phyloP scores from a whole-genome alignment of 768 basidiomycete species.

The Gymnopilus dilepis region DNA sequence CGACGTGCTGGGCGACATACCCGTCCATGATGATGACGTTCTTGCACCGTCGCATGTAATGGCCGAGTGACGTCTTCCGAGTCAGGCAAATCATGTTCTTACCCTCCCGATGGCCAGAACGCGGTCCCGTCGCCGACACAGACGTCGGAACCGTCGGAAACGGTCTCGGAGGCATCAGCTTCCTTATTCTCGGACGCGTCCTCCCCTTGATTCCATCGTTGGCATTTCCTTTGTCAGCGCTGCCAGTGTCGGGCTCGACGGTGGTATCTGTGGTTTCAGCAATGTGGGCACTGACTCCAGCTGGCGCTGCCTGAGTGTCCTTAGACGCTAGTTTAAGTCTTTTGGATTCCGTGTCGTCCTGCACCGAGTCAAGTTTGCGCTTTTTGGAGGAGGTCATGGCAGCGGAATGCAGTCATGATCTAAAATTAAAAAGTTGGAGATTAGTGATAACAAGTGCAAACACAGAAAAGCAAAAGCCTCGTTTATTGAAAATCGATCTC shows the following conservation, averaged over 20 bases:
- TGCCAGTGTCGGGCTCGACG: background rate
- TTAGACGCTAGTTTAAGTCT: conserved; percentile 36
- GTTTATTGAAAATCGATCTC: conserved; percentile 31
- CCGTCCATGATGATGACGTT: conserved; percentile 73
- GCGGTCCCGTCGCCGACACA: conserved; percentile 82
- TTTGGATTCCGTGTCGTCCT: conserved; percentile 30
- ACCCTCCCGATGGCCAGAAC: conserved; percentile 78
- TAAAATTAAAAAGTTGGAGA: conserved; percentile 9
- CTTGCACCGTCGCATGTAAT: conserved; percentile 81
- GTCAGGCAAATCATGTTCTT: conserved; percentile 83
- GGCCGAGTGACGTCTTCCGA: conserved; percentile 72
- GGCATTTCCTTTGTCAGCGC: conserved; percentile 3
- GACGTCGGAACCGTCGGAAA: conserved; percentile 77
- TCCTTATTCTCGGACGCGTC: conserved; percentile 46
- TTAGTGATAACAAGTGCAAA: conserved; percentile 37
- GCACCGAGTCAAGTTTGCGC: conserved; percentile 41
- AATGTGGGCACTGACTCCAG: background rate
- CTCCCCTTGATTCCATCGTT: background rate
- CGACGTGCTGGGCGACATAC: conserved; percentile 40
- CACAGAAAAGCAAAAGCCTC: conserved; percentile 33
- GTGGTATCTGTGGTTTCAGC: background rate
- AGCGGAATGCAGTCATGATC: conserved; percentile 2
- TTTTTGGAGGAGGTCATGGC: conserved; percentile 37
- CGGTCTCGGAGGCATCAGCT: conserved; percentile 75
- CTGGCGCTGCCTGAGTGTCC: conserved; percentile 1